Conservation (phyloP, 192 early-diverging fungal genomes). For the Entomortierella lignicola region DNA sequence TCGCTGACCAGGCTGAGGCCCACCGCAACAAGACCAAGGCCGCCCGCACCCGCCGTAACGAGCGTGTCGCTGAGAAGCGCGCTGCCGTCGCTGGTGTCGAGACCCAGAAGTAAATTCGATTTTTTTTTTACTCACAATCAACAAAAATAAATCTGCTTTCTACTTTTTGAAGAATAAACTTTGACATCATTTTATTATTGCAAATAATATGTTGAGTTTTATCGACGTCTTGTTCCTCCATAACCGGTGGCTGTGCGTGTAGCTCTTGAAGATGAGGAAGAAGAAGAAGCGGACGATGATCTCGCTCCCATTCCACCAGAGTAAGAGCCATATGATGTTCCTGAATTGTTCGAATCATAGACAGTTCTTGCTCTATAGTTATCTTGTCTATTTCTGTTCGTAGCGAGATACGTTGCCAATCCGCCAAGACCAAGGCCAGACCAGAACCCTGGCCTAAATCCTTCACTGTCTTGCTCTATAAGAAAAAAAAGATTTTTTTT, state of each 20-base stretch:
- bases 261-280: conserved; percentile 22
- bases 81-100: conserved; percentile 71
- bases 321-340: conserved; percentile 10
- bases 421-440: conserved; percentile 50
- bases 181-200: background rate
- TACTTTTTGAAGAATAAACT: background rate
- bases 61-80: conserved; percentile 96
- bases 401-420: conserved; percentile 25
- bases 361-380: background rate
- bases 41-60: conserved; percentile 93
- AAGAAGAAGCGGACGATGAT: conserved; percentile 18
- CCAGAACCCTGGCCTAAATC: conserved; percentile 54
- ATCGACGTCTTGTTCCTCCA: conserved; percentile 49
- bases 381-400: conserved; percentile 14
- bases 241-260: conserved; percentile 37
- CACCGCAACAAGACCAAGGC: conserved; percentile 97
- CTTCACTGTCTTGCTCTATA: background rate
- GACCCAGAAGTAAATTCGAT: conserved; percentile 50
- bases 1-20: conserved; percentile 98
- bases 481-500: background rate
- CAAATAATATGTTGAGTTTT: background rate
- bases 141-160: conserved; percentile 22
- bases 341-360: background rate
- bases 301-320: conserved; percentile 20
- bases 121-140: conserved; percentile 3